Percentiles rank a stretch among this genome's conserved stretches.
Conservation (phyloP, 2,329 filamentous ascomycete species). For the Pseudogymnoascus sp. region DNA sequence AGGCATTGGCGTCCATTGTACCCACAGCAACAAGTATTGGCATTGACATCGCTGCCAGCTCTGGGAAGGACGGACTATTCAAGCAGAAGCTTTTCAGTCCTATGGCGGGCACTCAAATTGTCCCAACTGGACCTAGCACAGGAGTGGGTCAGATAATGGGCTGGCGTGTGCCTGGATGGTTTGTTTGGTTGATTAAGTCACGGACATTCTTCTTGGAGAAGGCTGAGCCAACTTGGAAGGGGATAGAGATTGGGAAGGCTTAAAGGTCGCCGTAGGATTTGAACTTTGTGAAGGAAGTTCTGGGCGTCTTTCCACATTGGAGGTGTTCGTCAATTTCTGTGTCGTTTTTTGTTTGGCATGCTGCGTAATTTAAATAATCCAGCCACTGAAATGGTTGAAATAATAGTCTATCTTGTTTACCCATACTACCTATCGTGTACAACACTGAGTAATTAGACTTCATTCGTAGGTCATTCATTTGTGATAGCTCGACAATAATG, state of each 20-base stretch:
- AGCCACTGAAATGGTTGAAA: not conserved
- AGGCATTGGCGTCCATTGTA: constrained; percentile 33
- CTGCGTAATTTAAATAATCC: not conserved
- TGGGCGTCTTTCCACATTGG: not conserved
- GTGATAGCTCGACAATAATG: not conserved
- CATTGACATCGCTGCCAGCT: constrained; percentile 33
- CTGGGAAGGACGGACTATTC: constrained; percentile 8
- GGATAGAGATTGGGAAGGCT: constrained; percentile 13
- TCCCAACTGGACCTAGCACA: constrained; percentile 31
- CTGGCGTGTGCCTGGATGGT: constrained; percentile 30
- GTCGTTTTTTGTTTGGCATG: not conserved
- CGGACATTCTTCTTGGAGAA: constrained; percentile 30
- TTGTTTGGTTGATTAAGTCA: constrained; percentile 32
- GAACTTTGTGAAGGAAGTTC: not conserved
- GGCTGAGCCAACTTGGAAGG: constrained; percentile 14
- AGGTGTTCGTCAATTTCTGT: not conserved
- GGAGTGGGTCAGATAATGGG: constrained; percentile 33
- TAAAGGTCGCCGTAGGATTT: constrained; percentile 6
- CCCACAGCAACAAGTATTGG: constrained; percentile 37
- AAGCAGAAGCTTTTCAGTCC: constrained; percentile 28
- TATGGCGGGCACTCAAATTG: constrained; percentile 29
- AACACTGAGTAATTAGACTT: not conserved
- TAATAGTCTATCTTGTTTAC: not conserved
- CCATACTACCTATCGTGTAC: not conserved
- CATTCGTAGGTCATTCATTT: not conserved